Conservation (phyloP, 1,284 basidiomycete genomes). For the Cryptococcus wingfieldii region DNA sequence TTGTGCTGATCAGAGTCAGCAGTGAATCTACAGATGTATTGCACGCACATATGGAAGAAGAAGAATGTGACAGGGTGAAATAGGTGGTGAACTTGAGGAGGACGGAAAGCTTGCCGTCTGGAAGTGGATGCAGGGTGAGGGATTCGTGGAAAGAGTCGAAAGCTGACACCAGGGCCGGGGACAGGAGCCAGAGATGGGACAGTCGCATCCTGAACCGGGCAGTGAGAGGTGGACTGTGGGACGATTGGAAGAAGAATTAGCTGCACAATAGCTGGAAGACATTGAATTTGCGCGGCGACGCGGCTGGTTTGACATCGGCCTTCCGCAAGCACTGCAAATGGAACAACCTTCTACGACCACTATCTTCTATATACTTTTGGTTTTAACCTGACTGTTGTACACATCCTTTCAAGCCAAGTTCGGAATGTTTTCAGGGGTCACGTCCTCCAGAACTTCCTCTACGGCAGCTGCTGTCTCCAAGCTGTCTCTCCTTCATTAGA, state of each 20-base stretch:
- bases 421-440: too few relatives aligned
- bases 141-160: slow-evolving; percentile 54
- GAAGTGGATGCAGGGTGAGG: slow-evolving; percentile 67
- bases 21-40: not conserved
- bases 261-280: too few relatives aligned
- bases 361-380: too few relatives aligned
- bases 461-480: too few relatives aligned
- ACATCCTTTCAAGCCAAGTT: too few relatives aligned
- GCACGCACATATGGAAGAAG: slow-evolving; percentile 9
- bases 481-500: too few relatives aligned
- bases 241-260: not conserved
- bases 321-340: too few relatives aligned
- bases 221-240: not conserved
- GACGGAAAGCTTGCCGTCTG: slow-evolving; percentile 77
- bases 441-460: too few relatives aligned
- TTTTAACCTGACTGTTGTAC: too few relatives aligned
- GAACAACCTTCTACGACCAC: too few relatives aligned
- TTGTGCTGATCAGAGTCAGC: slow-evolving; percentile 48
- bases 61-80: slow-evolving; percentile 39
- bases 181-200: slow-evolving; percentile 5
- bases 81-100: slow-evolving; percentile 77
- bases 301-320: too few relatives aligned
- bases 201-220: not conserved
- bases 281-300: too few relatives aligned
- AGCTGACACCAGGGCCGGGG: slow-evolving; percentile 6